A percentile compares a stretch with the other conserved stretches of the same genome.
Conservation (phyloP, 2,329 filamentous ascomycete species). For the Diaporthe sp. region DNA sequence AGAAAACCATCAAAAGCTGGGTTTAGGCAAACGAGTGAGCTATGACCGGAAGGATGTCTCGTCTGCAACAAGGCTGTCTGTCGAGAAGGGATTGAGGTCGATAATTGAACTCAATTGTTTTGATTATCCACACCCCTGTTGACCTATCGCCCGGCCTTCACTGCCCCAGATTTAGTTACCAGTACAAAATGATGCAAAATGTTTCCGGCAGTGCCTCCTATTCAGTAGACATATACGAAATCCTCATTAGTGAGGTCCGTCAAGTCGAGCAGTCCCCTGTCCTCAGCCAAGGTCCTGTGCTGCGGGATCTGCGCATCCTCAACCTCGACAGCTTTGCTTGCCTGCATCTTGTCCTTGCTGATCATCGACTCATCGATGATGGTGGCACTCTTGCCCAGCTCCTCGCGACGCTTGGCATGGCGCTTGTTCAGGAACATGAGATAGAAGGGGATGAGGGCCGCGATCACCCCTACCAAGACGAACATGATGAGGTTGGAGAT, state of each 20-base stretch:
- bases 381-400: conserved; percentile 71
- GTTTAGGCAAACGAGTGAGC: not conserved
- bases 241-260: conserved; percentile 73
- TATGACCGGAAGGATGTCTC: not conserved
- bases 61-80: not conserved
- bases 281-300: conserved; percentile 52
- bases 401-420: conserved; percentile 67
- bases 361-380: conserved; percentile 71
- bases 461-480: conserved; percentile 68
- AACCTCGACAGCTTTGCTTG: conserved; percentile 52
- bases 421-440: conserved; percentile 67
- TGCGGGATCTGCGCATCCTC: conserved; percentile 45
- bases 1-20: conserved; percentile 26
- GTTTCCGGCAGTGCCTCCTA: too few species aligned
- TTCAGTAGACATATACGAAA: conserved; percentile 68
- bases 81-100: too few species aligned
- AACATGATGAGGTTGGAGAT: conserved; percentile 74
- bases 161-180: not conserved
- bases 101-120: not conserved
- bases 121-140: not conserved
- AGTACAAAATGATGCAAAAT: not conserved
- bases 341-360: conserved; percentile 60
- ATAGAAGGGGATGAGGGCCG: conserved; percentile 56
- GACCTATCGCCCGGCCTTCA: too few species aligned
- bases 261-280: conserved; percentile 63